Conservation (phyloP, 31 red algal genomes). For the Endocladia muricata region DNA sequence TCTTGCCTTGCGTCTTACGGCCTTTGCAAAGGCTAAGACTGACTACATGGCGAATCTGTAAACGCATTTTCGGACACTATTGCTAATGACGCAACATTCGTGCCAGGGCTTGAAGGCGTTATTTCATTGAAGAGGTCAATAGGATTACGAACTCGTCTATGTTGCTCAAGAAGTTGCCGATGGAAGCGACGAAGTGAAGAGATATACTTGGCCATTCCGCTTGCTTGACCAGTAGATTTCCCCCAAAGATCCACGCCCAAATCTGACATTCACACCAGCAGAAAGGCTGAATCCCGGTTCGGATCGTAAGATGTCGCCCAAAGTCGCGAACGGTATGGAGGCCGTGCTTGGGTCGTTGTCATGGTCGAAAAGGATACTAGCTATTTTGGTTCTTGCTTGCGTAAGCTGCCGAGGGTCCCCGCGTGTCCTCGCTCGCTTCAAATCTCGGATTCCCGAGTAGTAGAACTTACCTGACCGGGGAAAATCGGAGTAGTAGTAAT, state of each 20-base stretch:
- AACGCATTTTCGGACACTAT: too few relatives aligned
- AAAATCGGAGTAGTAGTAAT: conserved; percentile 58
- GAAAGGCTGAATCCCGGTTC: neutral
- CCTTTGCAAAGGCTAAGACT: too few relatives aligned
- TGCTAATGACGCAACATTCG: too few relatives aligned
- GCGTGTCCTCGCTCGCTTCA: conserved; percentile 23
- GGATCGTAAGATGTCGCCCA: conserved; percentile 25
- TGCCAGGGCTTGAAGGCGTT: too few relatives aligned
- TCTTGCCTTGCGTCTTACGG: too few relatives aligned
- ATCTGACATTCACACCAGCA: conserved; percentile 43
- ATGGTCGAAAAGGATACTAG: conserved; percentile 29
- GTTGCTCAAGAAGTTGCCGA: too few relatives aligned
- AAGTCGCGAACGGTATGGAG: neutral
- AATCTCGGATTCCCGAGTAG: conserved; percentile 23
- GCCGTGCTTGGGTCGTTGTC: conserved; percentile 22
- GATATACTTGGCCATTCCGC: conserved; percentile 36
- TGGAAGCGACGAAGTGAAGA: conserved; percentile 26
- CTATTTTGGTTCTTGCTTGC: conserved; percentile 28
- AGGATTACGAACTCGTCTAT: too few relatives aligned
- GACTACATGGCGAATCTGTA: too few relatives aligned
- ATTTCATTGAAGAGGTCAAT: too few relatives aligned
- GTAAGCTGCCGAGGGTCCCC: conserved; percentile 24
- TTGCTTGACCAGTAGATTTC: conserved; percentile 64
- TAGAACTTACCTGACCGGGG: conserved; percentile 34
- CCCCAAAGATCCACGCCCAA: conserved; percentile 42